These are phyloP conservation scores for Aspergillus jensenii DNA, from an alignment of 2,329 filamentous ascomycete species.

Conservation along the genomic window DNA sequence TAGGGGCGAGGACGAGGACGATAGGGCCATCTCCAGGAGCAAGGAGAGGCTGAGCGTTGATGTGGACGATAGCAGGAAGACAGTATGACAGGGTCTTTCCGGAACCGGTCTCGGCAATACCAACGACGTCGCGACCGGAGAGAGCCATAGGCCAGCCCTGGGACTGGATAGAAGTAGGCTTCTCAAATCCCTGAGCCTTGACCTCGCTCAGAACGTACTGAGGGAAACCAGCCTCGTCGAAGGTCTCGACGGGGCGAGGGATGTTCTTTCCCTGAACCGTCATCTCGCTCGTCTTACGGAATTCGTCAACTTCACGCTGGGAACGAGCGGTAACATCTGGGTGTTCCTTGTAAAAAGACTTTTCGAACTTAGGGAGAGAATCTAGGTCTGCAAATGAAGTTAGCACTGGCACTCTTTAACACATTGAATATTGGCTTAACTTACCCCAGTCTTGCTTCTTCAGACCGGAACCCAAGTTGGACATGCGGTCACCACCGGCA, in stretches of 20 bases:
- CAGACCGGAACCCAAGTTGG: conserved; percentile 79
- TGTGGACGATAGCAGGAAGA: conserved; percentile 96
- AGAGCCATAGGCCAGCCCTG: conserved; percentile 99
- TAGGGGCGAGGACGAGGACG: conserved; percentile 91
- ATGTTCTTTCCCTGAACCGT: conserved; percentile 76
- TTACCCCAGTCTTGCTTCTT: conserved; percentile 87
- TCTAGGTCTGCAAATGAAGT: conserved; percentile 62
- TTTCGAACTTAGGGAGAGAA: conserved; percentile 92
- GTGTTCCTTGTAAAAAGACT: conserved; percentile 98
- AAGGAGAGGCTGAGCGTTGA: conserved; percentile 96
- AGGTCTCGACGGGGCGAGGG: conserved; percentile 92
- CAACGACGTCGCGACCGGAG: conserved; percentile 94
- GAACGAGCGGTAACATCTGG: conserved; percentile 73
- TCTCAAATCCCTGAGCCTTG: conserved; percentile 93
- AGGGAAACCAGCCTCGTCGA: conserved; percentile 97
- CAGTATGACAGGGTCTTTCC: conserved; percentile 99
- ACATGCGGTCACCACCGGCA: conserved; percentile 90
- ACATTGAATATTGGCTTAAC: conserved; percentile 35
- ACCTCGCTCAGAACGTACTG: conserved; percentile 97
- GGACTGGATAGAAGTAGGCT: conserved; percentile 93
- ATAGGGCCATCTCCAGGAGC: conserved; percentile 95
- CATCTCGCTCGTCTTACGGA: conserved; percentile 83
- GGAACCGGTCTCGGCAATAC: conserved; percentile 98
- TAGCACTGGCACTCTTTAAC: conserved; percentile 22
- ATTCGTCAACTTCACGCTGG: conserved; percentile 77